Conservation (phyloP, 768 basidiomycete genomes). For the Podaxis mareebaensis region DNA sequence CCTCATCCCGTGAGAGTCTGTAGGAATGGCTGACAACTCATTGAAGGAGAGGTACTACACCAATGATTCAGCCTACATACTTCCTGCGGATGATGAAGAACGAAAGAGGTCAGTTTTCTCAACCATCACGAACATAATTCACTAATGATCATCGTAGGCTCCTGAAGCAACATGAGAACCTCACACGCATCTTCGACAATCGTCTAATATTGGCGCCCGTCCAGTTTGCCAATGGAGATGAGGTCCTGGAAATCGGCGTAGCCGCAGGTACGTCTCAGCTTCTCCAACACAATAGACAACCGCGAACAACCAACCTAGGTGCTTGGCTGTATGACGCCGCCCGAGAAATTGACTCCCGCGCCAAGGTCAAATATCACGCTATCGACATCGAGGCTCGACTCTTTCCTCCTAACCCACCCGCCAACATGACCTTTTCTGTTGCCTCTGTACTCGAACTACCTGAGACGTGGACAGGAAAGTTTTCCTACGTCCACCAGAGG, state of each 20-base stretch:
- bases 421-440: conserved; percentile 11
- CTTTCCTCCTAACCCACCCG: conserved; percentile 19
- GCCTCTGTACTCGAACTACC: conserved; percentile 8
- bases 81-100: not conserved
- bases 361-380: conserved; percentile 16
- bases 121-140: not conserved
- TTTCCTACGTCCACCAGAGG: conserved; percentile 12
- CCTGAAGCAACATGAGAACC: not conserved
- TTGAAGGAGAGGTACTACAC: not conserved
- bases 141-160: not conserved
- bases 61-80: not conserved
- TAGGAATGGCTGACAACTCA: not conserved
- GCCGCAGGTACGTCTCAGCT: not conserved
- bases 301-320: not conserved
- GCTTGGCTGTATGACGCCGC: not conserved
- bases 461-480: conserved; percentile 3
- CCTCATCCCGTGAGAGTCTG: not conserved
- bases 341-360: not conserved
- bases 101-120: not conserved
- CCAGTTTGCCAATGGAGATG: not conserved
- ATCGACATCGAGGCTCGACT: conserved; percentile 23
- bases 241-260: not conserved
- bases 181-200: not conserved
- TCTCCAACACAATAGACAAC: not conserved
- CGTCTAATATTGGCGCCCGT: not conserved